Base-by-base conservation (phyloP, 2,329 filamentous ascomycete species). In the Plectosphaerella cucumerina region DNA sequence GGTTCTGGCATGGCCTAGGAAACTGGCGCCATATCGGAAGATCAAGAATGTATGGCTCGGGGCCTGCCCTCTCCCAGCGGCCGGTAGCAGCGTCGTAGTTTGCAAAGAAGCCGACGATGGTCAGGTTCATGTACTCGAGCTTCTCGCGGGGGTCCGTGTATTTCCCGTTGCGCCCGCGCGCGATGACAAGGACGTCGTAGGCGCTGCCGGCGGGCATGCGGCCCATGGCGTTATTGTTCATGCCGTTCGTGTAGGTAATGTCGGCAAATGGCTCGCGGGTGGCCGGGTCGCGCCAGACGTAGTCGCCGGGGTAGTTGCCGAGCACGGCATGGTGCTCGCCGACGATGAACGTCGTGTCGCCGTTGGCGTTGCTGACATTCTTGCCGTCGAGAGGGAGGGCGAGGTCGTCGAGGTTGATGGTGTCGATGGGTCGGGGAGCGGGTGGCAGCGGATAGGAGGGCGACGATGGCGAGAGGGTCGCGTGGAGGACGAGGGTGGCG, bases 191-290 rank as follows among this genome's bases (percentile, higher is more conserved):
- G 44, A 54, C 47, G 10, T 54, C 52, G 31, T 54, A 54, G 10
- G 43, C 37, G 33, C 52, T 52, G 4, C 52, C 52, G n/a, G 42
- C 43, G 9, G 52, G 52, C 52, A 54, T 52, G 12, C 52, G 42
- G 6, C 47, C 52, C 52, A 54, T 51, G 2, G 52, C 52, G 26
- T 50, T 52, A 21, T 54, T 54, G 35, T 50, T 54, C 52, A 54
- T 50, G 9, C 50, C 52, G 20, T 52, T 52, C 3, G 12, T 52
- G 50, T 31, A 31, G 26, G 50, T 48, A 11, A 52, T 26, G 37
- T 50, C 3, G 10, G n/a, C 22, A 20, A 54, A 54, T 2, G 49
- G 44, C 22, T 50, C 26, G 18, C 52, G 42, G 6, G 52, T 39
- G 12, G 45, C 15, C 3, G 52, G 42, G 35, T 54, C 52, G 21